phyloP scores from a whole-genome alignment of 139 green algal species.

The Picochlorum sp. region DNA sequence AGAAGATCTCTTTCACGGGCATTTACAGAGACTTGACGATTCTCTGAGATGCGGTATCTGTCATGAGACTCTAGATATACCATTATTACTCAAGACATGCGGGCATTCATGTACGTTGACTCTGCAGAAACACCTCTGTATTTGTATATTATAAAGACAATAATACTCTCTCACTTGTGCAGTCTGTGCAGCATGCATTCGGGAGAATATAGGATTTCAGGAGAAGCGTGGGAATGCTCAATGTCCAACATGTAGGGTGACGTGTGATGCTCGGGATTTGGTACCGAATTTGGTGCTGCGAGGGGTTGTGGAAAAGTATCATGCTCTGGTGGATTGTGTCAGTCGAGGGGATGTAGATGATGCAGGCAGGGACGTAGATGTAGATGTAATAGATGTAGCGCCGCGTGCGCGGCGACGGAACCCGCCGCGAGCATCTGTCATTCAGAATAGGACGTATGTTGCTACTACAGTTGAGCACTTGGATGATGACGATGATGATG shows the following conservation, averaged over 20 bases:
- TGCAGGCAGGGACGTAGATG: neutral
- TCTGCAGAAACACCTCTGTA: too few relatives aligned
- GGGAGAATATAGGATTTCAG: conserved; percentile 32
- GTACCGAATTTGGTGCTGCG: conserved; percentile 22
- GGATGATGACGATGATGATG: neutral
- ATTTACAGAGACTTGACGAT: conserved; percentile 17
- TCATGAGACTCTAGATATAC: conserved; percentile 18
- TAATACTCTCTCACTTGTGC: neutral
- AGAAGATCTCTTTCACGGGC: conserved; percentile 1
- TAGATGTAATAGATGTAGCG: neutral
- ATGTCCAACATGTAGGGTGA: conserved; percentile 26
- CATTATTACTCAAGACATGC: conserved; percentile 25
- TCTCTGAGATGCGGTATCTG: conserved; percentile 27
- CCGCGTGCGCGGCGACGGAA: neutral
- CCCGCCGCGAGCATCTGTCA: neutral
- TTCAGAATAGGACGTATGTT: neutral
- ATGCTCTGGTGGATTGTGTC: neutral
- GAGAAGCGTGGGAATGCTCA: conserved; percentile 14
- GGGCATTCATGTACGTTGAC: conserved; percentile 34
- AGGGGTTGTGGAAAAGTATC: conserved; percentile 22
- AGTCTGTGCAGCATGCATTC: conserved; percentile 39
- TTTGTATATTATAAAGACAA: too few relatives aligned
- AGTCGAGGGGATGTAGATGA: neutral
- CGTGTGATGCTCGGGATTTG: conserved; percentile 35
- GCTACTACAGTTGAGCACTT: neutral